A percentile compares a stretch with the other conserved stretches of the same genome.
phyloP scores from a whole-genome alignment of 768 basidiomycete species.

The Amanita fuliginea region DNA sequence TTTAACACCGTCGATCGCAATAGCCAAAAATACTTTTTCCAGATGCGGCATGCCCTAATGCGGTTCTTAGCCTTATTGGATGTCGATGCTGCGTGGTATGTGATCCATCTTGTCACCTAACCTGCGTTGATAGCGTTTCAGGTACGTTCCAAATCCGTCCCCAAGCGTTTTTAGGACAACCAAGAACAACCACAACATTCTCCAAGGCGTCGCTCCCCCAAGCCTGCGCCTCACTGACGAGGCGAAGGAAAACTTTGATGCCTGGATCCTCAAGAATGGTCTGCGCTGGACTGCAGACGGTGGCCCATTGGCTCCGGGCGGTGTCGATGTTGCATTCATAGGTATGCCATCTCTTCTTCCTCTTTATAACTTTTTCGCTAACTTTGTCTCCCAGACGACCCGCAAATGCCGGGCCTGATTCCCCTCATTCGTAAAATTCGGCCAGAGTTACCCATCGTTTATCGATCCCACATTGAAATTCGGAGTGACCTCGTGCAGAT shows the following conservation, averaged over 20 bases:
- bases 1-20: slow-evolving; percentile 9
- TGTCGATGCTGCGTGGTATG: slow-evolving; percentile 76
- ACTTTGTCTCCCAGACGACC: slow-evolving; percentile 43
- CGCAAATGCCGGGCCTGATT: slow-evolving; percentile 92
- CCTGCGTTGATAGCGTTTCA: slow-evolving; percentile 14
- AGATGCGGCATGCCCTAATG: slow-evolving; percentile 93
- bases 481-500: slow-evolving; percentile 79
- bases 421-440: slow-evolving; percentile 81
- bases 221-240: slow-evolving; percentile 68
- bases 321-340: slow-evolving; percentile 83
- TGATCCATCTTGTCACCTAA: slow-evolving; percentile 14
- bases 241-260: slow-evolving; percentile 70
- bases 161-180: slow-evolving; percentile 89
- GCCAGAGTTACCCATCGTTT: slow-evolving; percentile 82
- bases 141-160: slow-evolving; percentile 84
- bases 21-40: slow-evolving; percentile 15
- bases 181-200: slow-evolving; percentile 91
- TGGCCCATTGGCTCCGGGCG: slow-evolving; percentile 73
- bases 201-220: slow-evolving; percentile 84
- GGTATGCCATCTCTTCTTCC: slow-evolving; percentile 29
- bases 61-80: slow-evolving; percentile 73
- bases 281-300: slow-evolving; percentile 80
- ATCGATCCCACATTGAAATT: slow-evolving; percentile 93
- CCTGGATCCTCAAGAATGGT: slow-evolving; percentile 87
- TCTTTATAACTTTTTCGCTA: background rate